A percentile compares a stretch with the other conserved stretches of the same genome.
phyloP scores from a whole-genome alignment of 768 basidiomycete genomes.

The Suillus subalutaceus region DNA sequence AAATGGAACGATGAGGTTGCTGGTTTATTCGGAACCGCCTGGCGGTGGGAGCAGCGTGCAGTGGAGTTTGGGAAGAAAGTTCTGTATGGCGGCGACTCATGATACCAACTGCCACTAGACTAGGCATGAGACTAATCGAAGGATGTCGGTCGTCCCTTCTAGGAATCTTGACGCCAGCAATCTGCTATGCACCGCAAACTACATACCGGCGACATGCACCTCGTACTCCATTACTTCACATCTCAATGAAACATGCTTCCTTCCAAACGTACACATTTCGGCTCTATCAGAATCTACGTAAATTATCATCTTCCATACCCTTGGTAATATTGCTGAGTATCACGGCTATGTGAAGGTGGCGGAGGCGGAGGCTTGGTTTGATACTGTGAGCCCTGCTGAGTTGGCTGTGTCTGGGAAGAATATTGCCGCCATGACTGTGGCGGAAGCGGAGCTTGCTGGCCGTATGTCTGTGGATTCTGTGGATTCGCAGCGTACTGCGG shows the following conservation, averaged over 20 bases:
- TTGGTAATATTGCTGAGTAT: conserved; percentile 30
- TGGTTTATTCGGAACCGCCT: conserved; percentile 43
- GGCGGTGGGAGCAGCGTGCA: conserved; percentile 48
- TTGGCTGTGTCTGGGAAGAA: conserved; percentile 21
- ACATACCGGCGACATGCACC: neutral
- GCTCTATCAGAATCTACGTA: neutral
- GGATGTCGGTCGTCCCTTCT: neutral
- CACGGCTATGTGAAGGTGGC: conserved; percentile 36
- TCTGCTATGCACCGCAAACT: neutral
- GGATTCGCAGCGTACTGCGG: conserved; percentile 19
- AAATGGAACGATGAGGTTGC: conserved; percentile 64
- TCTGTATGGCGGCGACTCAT: conserved; percentile 42
- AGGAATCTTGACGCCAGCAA: neutral
- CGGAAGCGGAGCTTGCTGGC: conserved; percentile 26
- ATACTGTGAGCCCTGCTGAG: conserved; percentile 29
- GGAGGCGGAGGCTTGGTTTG: conserved; percentile 31
- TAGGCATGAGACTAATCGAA: conserved; percentile 1
- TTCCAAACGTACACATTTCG: neutral
- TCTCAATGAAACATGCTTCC: neutral
- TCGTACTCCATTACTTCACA: neutral
- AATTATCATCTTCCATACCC: conserved; percentile 31
- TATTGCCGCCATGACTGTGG: conserved; percentile 30
- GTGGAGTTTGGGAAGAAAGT: conserved; percentile 49
- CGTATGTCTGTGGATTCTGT: conserved; percentile 18
- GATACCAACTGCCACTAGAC: neutral